phyloP scores from a whole-genome alignment of 306 rosid species.

The Benincasa hispida region DNA sequence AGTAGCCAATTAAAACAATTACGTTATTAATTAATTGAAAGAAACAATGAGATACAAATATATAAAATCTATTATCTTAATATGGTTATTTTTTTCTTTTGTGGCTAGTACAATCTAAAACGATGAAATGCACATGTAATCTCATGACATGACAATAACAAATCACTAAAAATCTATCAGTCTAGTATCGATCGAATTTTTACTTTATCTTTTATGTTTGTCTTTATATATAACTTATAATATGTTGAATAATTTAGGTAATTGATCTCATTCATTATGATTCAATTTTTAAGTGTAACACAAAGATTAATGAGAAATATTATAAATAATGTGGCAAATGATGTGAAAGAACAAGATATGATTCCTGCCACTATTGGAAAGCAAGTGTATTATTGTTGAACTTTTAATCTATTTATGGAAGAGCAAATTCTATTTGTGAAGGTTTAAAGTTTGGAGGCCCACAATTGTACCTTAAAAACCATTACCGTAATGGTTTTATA shows the following conservation, averaged over 20 bases:
- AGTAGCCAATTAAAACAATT: neutral
- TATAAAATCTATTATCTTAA: neutral
- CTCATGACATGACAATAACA: neutral
- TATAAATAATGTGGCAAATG: neutral
- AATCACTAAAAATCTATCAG: neutral
- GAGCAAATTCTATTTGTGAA: neutral
- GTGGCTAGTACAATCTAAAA: neutral
- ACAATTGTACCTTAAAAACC: neutral
- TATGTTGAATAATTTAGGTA: neutral
- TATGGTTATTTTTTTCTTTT: neutral
- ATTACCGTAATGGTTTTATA: neutral
- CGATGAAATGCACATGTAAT: neutral
- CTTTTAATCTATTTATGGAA: neutral
- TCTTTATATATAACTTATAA: neutral
- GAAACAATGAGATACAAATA: neutral
- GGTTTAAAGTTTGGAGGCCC: constrained; percentile 1
- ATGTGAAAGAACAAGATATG: neutral
- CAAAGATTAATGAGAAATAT: neutral
- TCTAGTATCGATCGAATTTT: neutral
- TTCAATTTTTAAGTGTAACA: neutral
- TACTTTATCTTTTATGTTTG: neutral
- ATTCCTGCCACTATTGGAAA: neutral
- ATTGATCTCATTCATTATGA: neutral
- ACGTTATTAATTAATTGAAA: neutral
- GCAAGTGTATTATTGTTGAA: neutral